These are phyloP conservation scores for Elymus sibiricus DNA, from an alignment of 176 grass and related monocot species.

Conservation along the genomic window DNA sequence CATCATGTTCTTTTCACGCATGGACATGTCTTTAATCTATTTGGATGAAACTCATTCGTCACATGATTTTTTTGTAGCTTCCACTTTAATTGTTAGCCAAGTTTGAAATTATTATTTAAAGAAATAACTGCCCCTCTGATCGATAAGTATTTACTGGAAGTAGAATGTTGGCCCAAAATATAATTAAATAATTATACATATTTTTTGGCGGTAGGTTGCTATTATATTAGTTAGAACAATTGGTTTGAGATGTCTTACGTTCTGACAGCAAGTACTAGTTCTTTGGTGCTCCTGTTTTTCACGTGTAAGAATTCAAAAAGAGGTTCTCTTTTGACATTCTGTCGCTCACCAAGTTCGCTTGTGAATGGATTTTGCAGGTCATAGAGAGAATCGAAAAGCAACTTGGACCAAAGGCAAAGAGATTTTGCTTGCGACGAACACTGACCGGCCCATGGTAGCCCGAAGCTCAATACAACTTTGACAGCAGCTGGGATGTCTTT, in stretches of 20 bases:
- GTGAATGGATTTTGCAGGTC: slow-evolving; percentile 42
- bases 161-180: background rate
- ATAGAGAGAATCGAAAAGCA: slow-evolving; percentile 54
- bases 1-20: background rate
- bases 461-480: slow-evolving; percentile 20
- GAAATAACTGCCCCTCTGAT: background rate
- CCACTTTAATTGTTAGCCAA: background rate
- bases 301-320: background rate
- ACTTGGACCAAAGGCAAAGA: slow-evolving; percentile 57
- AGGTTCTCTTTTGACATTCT: background rate
- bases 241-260: background rate
- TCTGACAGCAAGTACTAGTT: background rate
- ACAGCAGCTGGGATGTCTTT: background rate
- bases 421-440: slow-evolving; percentile 55
- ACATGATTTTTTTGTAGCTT: background rate
- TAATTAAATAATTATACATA: too few species aligned
- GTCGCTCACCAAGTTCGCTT: slow-evolving; percentile 19
- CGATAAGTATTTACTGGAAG: background rate
- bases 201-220: background rate
- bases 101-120: background rate
- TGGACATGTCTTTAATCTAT: background rate
- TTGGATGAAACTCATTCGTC: background rate
- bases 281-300: slow-evolving; percentile 6
- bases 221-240: background rate
- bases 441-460: slow-evolving; percentile 67